Base-by-base conservation (phyloP, 331 rosid genomes). In the Telfairia occidentalis region DNA sequence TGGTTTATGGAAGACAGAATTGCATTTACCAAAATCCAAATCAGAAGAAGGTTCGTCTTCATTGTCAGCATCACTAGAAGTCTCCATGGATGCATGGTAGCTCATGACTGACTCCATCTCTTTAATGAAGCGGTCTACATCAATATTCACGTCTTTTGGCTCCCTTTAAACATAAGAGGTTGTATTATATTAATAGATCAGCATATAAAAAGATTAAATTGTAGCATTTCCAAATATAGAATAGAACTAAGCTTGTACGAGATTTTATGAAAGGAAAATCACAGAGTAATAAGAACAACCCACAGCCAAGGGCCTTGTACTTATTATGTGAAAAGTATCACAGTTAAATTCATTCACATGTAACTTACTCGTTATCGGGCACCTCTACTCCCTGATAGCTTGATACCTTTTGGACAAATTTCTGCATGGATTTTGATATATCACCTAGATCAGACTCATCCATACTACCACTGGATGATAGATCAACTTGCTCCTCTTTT, bases 331-430 rank as follows among this genome's bases (percentile, higher is more conserved):
- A 65, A 37, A 65, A 65, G 1, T 23, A 65, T 21, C 10, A 40
- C 45, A 38, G 72, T 21, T 71, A 18, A 8, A 72, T 29, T 73
- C 43, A 61, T 19, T 42, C 0, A 3, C 2, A 2, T 69, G 5
- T 23, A 69, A 19, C 91, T 60, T 76, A 92, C 97, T 96, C 86
- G 88, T 86, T 83, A 74, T 85, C 86, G 10, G 96, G 93, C 80
- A 92, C 90, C 83, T 95, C 97, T 66, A 92, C 99, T 73, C 99
- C 97, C 82, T 95, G 75, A 75, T 84, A 92, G 86, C 97, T 90
- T 76, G 99, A 95, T 80, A 95, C 77, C 78, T 81, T 89, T 55
- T 82, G 80, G 78, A 95, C 93, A 89, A 95, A 92, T 30, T 89
- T 85, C 78, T 87, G 85, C 99, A 95, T 95, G 81, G 85, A 76